Base-by-base conservation (phyloP, 257 asterid species). In the Salvia hispanica region DNA sequence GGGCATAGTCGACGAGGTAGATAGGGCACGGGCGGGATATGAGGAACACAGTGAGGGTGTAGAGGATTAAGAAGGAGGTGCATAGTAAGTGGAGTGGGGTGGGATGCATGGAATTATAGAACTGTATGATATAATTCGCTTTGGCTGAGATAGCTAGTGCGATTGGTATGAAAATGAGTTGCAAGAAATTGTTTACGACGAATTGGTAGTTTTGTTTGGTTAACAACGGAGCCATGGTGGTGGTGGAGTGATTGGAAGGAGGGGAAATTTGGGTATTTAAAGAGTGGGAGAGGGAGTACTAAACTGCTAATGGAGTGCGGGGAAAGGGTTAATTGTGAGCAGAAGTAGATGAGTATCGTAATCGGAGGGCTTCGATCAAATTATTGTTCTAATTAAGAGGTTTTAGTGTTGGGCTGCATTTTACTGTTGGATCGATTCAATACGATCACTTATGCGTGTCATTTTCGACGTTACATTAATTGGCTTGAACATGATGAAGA, bases 1-100 rank as follows among this genome's bases (percentile, higher is more conserved):
- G 60, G 0, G 95, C 87, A 63, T 80, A 81, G 69, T 87, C 95
- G 10, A 87, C 83, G 0, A 87, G 78, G 76, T 82, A 83, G 3
- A 84, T 66, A 0, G 85, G 76, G 15, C 85, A 72, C 2, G 81
- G 84, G 62, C 85, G 71, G 2, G 79, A 71, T 73, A 79, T 69
- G 71, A 80, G 1, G 84, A 76, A 84, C 36, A 57, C 54, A 21
- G 80, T 77, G 1, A 63, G 9, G 51, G 69, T 12, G 46, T 76
- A 75, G 6, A 64, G 36, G 13, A 78, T 11, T 68, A 86, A 33
- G 63, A 82, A 86, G 2, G 10, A 4, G 36, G 73, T 43, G 34
- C 54, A 72, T 0, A 79, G 18, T 64, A 77, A 0, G 34, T 77
- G 76, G 14, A 74, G 8, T 36, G 69, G 42, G 68, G 76, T 64